Evolutionary conservation across 2,329 filamentous ascomycete species (phyloP), one percentile per base, ranked within the genome.

Genomic region (Phialocephala subalpina): DNA sequence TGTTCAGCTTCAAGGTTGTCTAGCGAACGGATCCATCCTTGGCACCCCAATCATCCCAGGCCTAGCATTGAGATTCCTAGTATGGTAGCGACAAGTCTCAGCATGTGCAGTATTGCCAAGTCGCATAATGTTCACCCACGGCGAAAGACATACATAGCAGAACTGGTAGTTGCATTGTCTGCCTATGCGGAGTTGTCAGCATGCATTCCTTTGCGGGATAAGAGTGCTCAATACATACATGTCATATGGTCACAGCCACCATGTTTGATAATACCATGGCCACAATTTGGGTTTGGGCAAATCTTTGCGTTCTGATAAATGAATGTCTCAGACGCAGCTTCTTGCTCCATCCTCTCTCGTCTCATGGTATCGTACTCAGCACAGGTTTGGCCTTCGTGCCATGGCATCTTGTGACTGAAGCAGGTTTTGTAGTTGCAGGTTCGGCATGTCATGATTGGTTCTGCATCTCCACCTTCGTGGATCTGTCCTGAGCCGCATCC

Each of bases 401-500:
- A 68, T 33, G 58, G 62, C 2, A 80, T 73, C 11, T 74, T 75
- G 67, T 84, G 82, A 0, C 73, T 75, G 63, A 80, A 82, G 70
- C 83, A 84, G 1, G 79, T 81, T 12, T 78, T 78, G 33, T 78
- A 77, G 3, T 64, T 63, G 64, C 83, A 83, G 49, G 73, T 68
- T 52, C 76, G 69, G 71, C 83, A 83, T 18, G 75, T 78, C 45
- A 82, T 79, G 20, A 81, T 82, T 0, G 82, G 80, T 3, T 79
- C 77, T 1, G 71, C 72, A 1, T 69, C 63, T 18, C 81, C 81
- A 3, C 74, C 78, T 1, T 78, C 77, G 56, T 87, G 85, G 2
- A 86, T 77, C 68, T 88, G 85, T 0, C 86, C 86, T 0, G 79
- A 81, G 9, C 77, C 79, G 70, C 87, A 89, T 2, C 77, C 78